Base-by-base conservation (phyloP, 805 yeast genomes). In the Candida methanosorbosa region DNA sequence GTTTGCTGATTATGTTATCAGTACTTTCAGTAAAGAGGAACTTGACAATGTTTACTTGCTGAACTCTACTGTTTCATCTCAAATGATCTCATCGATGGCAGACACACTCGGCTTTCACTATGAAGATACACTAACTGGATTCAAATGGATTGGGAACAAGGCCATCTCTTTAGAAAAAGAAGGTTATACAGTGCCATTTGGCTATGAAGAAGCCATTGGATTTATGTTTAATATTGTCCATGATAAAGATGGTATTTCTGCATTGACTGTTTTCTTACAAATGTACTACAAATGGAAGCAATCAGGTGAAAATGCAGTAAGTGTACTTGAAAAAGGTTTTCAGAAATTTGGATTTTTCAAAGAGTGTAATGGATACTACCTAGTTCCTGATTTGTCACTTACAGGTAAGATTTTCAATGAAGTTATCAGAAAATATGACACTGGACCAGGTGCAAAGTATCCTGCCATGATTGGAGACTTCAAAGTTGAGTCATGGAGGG, bases 141-240 rank as follows among this genome's bases (percentile, higher is more conserved):
- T 90, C 65, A 90, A 90, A 59, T 90, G 98, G 98, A 80, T 90
- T 25, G 98, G 97, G 4, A 90, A 90, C 52, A 72, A 75, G 42
- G 92, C 95, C 2, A 74, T 81, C 24, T 82, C 78, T 7, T 61
- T 84, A 32, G 86, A 81, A 42, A 41, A 50, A 0, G 53, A 70
- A 29, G 95, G 94, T 0, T 75, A 50, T 47, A 42, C 35, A 4
- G 95, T 88, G 2, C 94, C 95, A 0, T 87, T 90, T 62, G 97
- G 84, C 0, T 90, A 71, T 53, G 98, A 90, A 57, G 98, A 90
- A 53, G 97, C 97, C 2, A 81, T 90, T 44, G 98, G 98, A 2
- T 90, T 75, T 61, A 85, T 90, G 97, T 85, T 87, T 49, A 60
- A 74, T 16, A 68, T 75, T 14, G 81, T 83, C 29, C 86, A 83